phyloP scores from a whole-genome alignment of 2,329 filamentous ascomycete genomes.

The Cadophora sp. region DNA sequence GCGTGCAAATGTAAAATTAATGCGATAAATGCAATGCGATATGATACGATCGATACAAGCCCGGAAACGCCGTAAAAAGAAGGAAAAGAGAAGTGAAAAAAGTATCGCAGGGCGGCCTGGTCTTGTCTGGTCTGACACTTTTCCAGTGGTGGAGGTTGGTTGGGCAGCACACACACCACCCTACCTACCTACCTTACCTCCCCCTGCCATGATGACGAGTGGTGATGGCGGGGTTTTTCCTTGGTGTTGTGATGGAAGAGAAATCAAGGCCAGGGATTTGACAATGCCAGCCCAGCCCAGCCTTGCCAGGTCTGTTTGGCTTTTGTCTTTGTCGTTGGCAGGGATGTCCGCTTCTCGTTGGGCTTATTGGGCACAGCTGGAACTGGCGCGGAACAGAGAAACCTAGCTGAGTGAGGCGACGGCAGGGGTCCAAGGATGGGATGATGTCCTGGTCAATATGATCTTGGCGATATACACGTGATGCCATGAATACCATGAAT shows the following conservation, averaged over 20 bases:
- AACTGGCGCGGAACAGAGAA: not conserved
- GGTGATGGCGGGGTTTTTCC: slow-evolving; percentile 11
- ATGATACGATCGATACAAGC: not conserved
- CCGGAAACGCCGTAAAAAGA: slow-evolving; percentile 3
- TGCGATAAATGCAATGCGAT: not conserved
- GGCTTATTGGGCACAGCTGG: slow-evolving; percentile 9
- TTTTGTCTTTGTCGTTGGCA: not conserved
- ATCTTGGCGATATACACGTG: slow-evolving; percentile 11
- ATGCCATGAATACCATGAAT: not conserved
- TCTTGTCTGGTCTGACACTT: not conserved
- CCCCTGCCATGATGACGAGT: slow-evolving; percentile 12
- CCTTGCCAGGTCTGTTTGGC: no score
- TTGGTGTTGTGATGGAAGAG: slow-evolving; percentile 8
- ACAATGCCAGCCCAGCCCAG: not conserved
- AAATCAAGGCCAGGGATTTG: slow-evolving; percentile 15
- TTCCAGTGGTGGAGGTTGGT: slow-evolving; percentile 5
- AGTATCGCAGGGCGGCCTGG: slow-evolving; percentile 1
- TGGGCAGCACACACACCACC: not conserved
- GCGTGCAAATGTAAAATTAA: not conserved
- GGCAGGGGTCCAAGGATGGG: slow-evolving; percentile 3
- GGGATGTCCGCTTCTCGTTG: not conserved
- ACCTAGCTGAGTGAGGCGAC: not conserved
- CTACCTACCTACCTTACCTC: no score
- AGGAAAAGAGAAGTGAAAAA: not conserved
- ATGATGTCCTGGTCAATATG: not conserved